Evolutionary conservation across 805 yeast species (phyloP).

Genomic region (Sungouiella blattae): DNA sequence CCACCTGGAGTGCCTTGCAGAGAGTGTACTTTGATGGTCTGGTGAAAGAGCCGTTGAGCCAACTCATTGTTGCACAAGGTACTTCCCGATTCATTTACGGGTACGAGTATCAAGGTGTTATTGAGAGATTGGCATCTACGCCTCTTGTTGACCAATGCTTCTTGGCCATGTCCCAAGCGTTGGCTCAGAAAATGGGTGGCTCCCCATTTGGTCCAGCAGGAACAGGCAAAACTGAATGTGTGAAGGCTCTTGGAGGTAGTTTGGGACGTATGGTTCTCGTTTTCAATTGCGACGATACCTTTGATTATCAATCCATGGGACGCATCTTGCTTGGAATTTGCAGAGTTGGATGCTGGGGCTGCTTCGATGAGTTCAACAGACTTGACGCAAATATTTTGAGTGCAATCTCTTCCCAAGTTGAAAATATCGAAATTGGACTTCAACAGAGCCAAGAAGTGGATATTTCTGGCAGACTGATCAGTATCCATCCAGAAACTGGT

Average conservation of each 20-base stretch:
- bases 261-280: slow-evolving; percentile 81
- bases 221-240: slow-evolving; percentile 91
- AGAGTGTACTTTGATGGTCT: slow-evolving; percentile 38
- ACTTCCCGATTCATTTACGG: slow-evolving; percentile 59
- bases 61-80: slow-evolving; percentile 49
- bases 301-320: slow-evolving; percentile 76
- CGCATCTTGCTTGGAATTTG: slow-evolving; percentile 76
- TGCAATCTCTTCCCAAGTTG: slow-evolving; percentile 81
- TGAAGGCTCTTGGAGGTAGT: slow-evolving; percentile 77
- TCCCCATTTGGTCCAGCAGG: slow-evolving; percentile 96
- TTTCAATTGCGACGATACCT: slow-evolving; percentile 87
- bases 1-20: slow-evolving; percentile 52
- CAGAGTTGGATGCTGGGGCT: slow-evolving; percentile 88
- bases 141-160: slow-evolving; percentile 65
- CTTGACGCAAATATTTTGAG: slow-evolving; percentile 68
- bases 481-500: slow-evolving; percentile 53
- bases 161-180: slow-evolving; percentile 68
- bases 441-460: slow-evolving; percentile 27
- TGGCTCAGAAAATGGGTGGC: slow-evolving; percentile 76
- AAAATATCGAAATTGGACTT: slow-evolving; percentile 60
- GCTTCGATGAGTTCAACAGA: slow-evolving; percentile 93
- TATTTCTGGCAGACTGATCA: slow-evolving; percentile 39
- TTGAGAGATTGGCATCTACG: slow-evolving; percentile 72
- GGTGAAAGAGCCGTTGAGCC: background rate
- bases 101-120: slow-evolving; percentile 75